Base-by-base conservation (phyloP, 2,329 filamentous ascomycete species). In the Graphilbum sp. region DNA sequence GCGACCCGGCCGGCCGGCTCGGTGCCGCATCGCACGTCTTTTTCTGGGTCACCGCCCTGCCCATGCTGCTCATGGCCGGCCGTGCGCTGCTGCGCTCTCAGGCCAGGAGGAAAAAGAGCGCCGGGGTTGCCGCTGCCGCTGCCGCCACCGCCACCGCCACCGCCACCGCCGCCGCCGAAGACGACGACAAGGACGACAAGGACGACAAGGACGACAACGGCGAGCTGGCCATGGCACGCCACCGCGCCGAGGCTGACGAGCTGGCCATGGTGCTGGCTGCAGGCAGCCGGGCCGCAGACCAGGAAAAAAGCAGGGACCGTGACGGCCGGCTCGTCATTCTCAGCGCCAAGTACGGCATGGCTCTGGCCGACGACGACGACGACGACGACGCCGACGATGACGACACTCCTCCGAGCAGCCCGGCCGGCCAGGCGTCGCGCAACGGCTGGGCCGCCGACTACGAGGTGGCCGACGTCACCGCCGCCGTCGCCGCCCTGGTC, bases 401-500 rank as follows among this genome's bases (percentile, higher is more conserved):
- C 5, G 8, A 9, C 27, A 10, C 11, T n/a, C 11, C 23, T 9
- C 4, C 34, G 11, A 45, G 45, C n/a, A 44, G 45, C 13, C 40
- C 41, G 5, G 5, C 55, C 55, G 46, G 49, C 42, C 30, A 43
- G n/a, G 50, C 45, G 9, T 36, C 45, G 25, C 40, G 45, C 34
- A 44, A 47, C 42, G 45, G 45, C 21, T 47, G 45, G 45, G 39
- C 39, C 2, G 42, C 45, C 16, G 45, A 47, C 25, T 46, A 61
- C 32, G 61, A 64, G 45, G 61, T 66, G 12, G 63, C 63, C 19
- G 64, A 69, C 41, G 64, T 68, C 16, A 67, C 63, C 4, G 54
- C 66, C 12, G 60, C 63, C 4, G 46, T 67, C 21, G 59, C 60
- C 15, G 62, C 63, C n/a, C 48, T 68, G 27, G 54, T 68, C 25